Evolutionary conservation across 768 basidiomycete species (phyloP), one percentile per base, ranked within the genome.

Genomic region (Porpolomopsis calyptriformis): DNA sequence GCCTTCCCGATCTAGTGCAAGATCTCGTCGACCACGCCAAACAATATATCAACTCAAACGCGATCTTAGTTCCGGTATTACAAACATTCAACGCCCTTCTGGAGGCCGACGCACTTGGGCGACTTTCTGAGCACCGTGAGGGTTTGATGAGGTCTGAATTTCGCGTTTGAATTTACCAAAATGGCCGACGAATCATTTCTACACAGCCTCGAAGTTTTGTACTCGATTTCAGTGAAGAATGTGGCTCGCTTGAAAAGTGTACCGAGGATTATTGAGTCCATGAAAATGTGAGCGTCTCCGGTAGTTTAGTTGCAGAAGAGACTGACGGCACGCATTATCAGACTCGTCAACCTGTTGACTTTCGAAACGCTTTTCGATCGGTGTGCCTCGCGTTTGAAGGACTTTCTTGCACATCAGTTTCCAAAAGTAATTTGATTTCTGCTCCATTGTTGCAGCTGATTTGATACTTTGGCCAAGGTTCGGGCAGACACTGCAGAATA

Each of bases 401-500:
- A 70, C 18, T 92, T 92, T 63, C 72, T 98, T 43, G 64, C 67
- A 2, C 92, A 97, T 62, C 68, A 73, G 43, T 90, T 84, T 62
- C 90, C 92, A 34, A 80, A 73, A 64, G 92, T 91, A 56, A 57
- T 61, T 10, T 26, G n/a, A 14, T 43, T 41, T 26, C 25, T 24
- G 18, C 19, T 2, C 27, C 25, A 22, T 31, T 29, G 4, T 27
- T 16, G n/a, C 24, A 27, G 7, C 18, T n/a, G 11, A 9, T 29
- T 33, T 7, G n/a, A 25, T 4, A 11, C 7, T 29, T 43, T 29
- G 29, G 27, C 8, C 23, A 52, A 94, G 90, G 70, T 92, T 46
- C 80, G 92, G 46, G 71, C 80, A 8, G 78, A 81, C 49, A 80
- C 86, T 1, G 86, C 89, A 2, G 92, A 94, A 60, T 77, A 83